Evolutionary conservation across 169 alveolate genomes (phyloP), one percentile per base, ranked within the genome.

Genomic region (Cryptosporidium viatorum): DNA sequence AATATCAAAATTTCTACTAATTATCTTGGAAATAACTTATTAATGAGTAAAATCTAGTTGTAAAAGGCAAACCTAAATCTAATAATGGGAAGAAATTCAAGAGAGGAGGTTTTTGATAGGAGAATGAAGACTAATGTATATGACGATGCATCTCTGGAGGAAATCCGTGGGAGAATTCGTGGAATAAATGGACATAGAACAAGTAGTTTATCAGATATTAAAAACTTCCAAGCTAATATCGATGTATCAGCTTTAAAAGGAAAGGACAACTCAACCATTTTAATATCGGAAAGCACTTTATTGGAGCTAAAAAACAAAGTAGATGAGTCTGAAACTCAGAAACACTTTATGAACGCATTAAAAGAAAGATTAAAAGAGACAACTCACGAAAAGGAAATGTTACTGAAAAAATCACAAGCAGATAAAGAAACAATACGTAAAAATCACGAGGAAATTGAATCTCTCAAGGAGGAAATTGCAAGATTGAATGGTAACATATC

Each of bases 261-360:
- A 12, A 31, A 45, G 10, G 65, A 60, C 26, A 52, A 65, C n/a
- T 62, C 89, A 3, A 62, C 69, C 9, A 65, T 80, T 18, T 23
- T 80, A 14, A 80, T 80, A 41, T 80, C 89, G 9, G 75, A 80
- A 50, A 59, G 26, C 18, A 41, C 75, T 62, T 80, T 80, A 45
- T 59, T 62, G 37, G 89, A 80, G 29, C 35, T 80, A 16, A 80
- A 80, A 18, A 16, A 43, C n/a, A 80, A 80, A 23, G 80, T 80
- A 10, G 89, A 80, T 62, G 89, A 80, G 21, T 80, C 89, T 9
- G 89, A 80, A 41, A 80, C 89, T 60, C 89, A 80, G 37, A 80
- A 80, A 65, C 89, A 80, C 26, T 80, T 80, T 62, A 80, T 80
- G 75, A 59, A 59, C 26, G 89, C 89, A 23, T 21, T 80, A 45